Evolutionary conservation across 768 basidiomycete species (phyloP), one percentile per base, ranked within the genome.

Genomic region (Suillus spraguei): DNA sequence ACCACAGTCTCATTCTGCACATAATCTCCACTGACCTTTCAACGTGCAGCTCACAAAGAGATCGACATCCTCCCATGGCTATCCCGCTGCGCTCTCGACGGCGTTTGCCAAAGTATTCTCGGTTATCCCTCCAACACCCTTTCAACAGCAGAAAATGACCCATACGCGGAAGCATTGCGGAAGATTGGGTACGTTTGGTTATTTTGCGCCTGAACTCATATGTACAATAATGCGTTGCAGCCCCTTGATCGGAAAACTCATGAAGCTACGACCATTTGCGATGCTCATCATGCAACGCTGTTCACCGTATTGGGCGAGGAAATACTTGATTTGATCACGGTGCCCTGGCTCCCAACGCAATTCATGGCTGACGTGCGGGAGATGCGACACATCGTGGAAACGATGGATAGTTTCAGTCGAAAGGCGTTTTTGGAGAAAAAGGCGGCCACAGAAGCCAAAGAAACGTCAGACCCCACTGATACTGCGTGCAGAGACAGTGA

Each of bases 21-120:
- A 35, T 22, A 61, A 59, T 36, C 11, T 39, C 36, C 36, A 10
- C 38, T 36, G 39, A 32, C 35, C 22, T 14, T 39, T 54, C 16
- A 39, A 39, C 38, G 16, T 17, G 14, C 33, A 52, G 60, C 49
- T 38, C 60, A 52, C 24, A 28, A 46, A 14, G 65, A 76, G 63
- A 63, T 74, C 46, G 71, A 79, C 38, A 60, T 80, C 49, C 62
- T 78, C 33, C 55, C 54, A 4, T 80, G 77, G 78, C 72, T 76
- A 69, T 68, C 79, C 22, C 76, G 83, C 10, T 72, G 78, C 22
- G 81, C 83, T 22, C 74, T 84, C 13, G 83, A 85, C 63, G 70
- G 84, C 49, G 78, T 85, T 49, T 82, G 81, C 4, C 82, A 81
- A 71, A 79, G 78, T 20, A 82, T 83, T 5, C 73, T 85, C 35